These are phyloP conservation scores for Acacia acuminata DNA, from an alignment of 306 rosid genomes.

Conservation along the genomic window DNA sequence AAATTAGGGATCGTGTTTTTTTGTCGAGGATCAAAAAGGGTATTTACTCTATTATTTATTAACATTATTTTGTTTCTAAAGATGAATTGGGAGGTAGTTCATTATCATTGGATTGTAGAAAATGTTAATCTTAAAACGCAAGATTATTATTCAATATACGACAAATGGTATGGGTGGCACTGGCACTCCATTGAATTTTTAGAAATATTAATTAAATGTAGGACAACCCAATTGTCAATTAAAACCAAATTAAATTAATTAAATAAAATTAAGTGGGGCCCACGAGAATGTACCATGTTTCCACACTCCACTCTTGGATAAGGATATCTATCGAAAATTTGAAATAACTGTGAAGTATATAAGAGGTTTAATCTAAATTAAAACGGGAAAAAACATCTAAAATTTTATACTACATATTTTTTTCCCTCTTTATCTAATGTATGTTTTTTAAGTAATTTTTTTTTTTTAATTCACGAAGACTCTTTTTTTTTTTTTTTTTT, in stretches of 20 bases:
- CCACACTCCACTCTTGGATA: neutral
- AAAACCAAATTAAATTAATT: neutral
- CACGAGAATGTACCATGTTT: too few species aligned
- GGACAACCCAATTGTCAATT: neutral
- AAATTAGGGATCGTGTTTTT: too few species aligned
- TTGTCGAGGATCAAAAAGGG: too few species aligned
- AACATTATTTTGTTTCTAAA: neutral
- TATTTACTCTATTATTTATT: too few species aligned
- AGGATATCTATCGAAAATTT: neutral
- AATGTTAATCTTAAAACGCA: neutral
- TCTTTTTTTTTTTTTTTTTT: too few species aligned
- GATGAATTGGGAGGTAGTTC: neutral
- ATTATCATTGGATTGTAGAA: neutral
- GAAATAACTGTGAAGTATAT: neutral
- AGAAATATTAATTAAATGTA: neutral
- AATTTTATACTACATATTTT: too few species aligned
- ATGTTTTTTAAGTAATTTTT: too few species aligned
- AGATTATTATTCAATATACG: neutral
- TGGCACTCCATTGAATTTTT: neutral
- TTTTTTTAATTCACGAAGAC: neutral
- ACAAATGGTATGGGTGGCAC: neutral
- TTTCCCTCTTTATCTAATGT: neutral
- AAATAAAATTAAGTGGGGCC: neutral
- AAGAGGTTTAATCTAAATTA: neutral
- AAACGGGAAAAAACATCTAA: neutral